Conservation (phyloP, 2,329 filamentous ascomycete genomes). For the Colletotrichum sp. region DNA sequence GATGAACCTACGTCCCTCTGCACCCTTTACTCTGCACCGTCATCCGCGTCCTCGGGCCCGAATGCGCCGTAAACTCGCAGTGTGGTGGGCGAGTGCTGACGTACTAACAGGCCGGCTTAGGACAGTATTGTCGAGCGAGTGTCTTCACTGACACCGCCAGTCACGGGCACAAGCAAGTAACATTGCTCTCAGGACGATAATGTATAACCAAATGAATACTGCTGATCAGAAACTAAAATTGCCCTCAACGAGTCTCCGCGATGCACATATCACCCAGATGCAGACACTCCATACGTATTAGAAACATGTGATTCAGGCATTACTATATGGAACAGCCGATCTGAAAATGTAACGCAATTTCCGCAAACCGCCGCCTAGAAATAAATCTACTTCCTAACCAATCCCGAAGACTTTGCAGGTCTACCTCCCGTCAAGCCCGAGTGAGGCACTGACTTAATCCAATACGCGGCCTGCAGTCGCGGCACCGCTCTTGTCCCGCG, state of each 20-base stretch:
- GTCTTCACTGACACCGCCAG: not conserved
- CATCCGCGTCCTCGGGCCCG: not conserved
- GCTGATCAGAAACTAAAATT: not conserved
- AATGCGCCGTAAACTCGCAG: not conserved
- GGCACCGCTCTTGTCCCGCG: slow-evolving; percentile 82
- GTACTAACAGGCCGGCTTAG: not conserved
- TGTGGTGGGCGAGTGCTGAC: not conserved
- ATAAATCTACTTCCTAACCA: not conserved
- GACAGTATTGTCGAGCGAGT: not conserved
- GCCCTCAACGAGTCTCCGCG: not conserved
- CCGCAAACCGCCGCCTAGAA: not conserved
- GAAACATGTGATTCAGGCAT: not conserved
- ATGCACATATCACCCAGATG: not conserved
- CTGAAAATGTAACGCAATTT: not conserved
- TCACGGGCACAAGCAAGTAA: not conserved
- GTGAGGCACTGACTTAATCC: slow-evolving; percentile 39
- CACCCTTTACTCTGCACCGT: not conserved
- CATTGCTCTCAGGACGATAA: not conserved
- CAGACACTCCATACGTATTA: not conserved
- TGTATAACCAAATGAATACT: not conserved
- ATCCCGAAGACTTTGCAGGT: not conserved
- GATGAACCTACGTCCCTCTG: not conserved
- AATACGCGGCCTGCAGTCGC: slow-evolving; percentile 78
- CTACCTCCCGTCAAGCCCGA: not conserved
- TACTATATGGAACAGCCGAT: not conserved